Base-by-base conservation (phyloP, 192 early-diverging fungal genomes). In the Funneliformis mosseae region DNA sequence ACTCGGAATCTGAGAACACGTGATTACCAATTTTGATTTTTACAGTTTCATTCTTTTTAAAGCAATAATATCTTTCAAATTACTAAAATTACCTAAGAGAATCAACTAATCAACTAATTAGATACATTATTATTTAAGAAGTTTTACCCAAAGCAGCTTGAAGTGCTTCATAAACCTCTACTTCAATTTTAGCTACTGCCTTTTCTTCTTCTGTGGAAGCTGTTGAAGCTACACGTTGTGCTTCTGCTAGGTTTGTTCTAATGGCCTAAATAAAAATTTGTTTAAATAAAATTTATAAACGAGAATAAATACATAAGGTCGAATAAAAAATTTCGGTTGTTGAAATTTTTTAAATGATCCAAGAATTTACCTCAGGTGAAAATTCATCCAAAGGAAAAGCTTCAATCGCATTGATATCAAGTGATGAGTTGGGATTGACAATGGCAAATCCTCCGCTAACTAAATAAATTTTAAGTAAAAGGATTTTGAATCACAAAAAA, bases 391-490 rank as follows among this genome's bases (percentile, higher is more conserved):
- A 83, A 60, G 93, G 87, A 83, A 94, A 91, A 41, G 97, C 98
- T 88, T 99, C 98, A 28, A 96, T 87, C 69, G 96, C 98, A 84
- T 97, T 98, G 87, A 99, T 96, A 92, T 98, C 97, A 77, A 98
- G 89, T 64, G 94, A 89, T 14, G 95, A 98, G 87, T 99, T 96
- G 69, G 95, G 92, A 92, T 99, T 97, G 88, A 99, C 93, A 81
- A 93, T 92, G 72, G 96, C 96, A 85, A 99, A 99, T 38, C 98
- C 98, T 80, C 98, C 98, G 86, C 92, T 93, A 66, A 95, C 95
- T 95, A 83, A 69, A 25, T 7, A 16, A 73, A 38, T 16, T 70
- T 55, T 68, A 42, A 43, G 1, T 6, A 77, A 23, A 48, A 75
- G 68, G 6, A 5, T 39, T 62, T 46, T 33, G 33, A 33, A 33